Evolutionary conservation across 768 basidiomycete species (phyloP).

Genomic region (Boletus rubroflammeus): DNA sequence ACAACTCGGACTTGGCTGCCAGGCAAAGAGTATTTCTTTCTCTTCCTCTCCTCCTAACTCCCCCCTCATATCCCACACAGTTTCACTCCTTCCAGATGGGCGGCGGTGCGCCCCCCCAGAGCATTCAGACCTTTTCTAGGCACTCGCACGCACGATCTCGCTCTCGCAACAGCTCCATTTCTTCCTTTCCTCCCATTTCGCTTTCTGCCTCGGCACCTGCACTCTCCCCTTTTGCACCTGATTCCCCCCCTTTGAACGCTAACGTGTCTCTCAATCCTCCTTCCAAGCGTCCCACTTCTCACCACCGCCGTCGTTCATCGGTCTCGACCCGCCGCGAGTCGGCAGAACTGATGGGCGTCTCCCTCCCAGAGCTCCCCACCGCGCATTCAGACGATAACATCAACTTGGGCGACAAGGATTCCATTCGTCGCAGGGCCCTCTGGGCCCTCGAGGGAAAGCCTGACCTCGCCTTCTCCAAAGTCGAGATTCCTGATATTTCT

Average conservation of each 20-base stretch:
- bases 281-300: conserved; percentile 63
- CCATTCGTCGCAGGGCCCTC: conserved; percentile 76
- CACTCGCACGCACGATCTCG: conserved; percentile 45
- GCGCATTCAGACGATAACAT: conserved; percentile 63
- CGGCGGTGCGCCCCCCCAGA: conserved; percentile 32
- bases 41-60: background rate
- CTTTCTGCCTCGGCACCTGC: conserved; percentile 38
- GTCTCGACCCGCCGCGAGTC: conserved; percentile 89
- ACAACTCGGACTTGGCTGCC: conserved; percentile 38
- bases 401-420: conserved; percentile 69
- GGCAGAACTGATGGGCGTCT: conserved; percentile 85
- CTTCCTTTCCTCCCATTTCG: conserved; percentile 25
- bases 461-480: conserved; percentile 64
- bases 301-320: conserved; percentile 81
- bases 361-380: conserved; percentile 61
- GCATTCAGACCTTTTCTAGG: conserved; percentile 35
- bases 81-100: conserved; percentile 76
- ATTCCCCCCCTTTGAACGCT: conserved; percentile 27
- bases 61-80: conserved; percentile 32
- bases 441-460: conserved; percentile 86
- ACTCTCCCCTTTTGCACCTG: conserved; percentile 37
- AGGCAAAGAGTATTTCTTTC: conserved; percentile 39
- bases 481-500: conserved; percentile 79
- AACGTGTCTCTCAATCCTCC: conserved; percentile 20
- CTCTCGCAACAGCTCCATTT: conserved; percentile 65